Base-by-base conservation (phyloP, 371 early-diverging fungal genomes). In the Globomyces sp. region DNA sequence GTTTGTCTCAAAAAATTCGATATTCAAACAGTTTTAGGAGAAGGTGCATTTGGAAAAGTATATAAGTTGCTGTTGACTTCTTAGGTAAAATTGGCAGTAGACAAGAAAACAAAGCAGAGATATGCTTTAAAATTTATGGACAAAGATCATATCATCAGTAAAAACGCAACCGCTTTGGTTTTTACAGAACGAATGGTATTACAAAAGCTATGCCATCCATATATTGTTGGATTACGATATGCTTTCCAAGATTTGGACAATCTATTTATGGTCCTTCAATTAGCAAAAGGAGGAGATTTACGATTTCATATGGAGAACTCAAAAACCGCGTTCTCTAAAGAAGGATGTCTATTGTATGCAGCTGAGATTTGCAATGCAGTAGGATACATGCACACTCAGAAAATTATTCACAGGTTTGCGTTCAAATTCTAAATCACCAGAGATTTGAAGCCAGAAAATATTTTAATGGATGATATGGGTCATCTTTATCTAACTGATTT, bases 321-420 rank as follows among this genome's bases (percentile, higher is more conserved):
- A 24, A 24, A 24, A 24, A 24, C 24, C 24, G 24, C 24, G 24
- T 24, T 24, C 24, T 24, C 79, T 4, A 92, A 92, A 68, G 87
- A 86, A 61, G 80, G 83, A 3, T 79, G 90, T 51, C 77, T 87
- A 61, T 85, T 91, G 64, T 89, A 88, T 85, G 86, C 88, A 46
- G 89, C 90, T 41, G 93, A 93, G 80, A 68, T 92, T 3, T 73
- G 88, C 3, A 80, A 77, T 41, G 91, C 90, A 13, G 66, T 92
- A 40, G 78, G 80, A 57, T 91, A 93, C 72, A 74, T 93, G 43
- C 95, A 93, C 71, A 70, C 74, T 39, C 83, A 83, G 41, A 71
- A 78, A 8, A 89, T 94, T 42, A 87, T 92, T n/a, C 95, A 94
- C 73, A 66, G 87, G 65, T 55, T 36, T 55, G 10, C 47, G 11